Percentiles rank a stretch among this genome's conserved stretches.
phyloP scores from a whole-genome alignment of 768 basidiomycete species.

The Kwoniella mangroviensis region DNA sequence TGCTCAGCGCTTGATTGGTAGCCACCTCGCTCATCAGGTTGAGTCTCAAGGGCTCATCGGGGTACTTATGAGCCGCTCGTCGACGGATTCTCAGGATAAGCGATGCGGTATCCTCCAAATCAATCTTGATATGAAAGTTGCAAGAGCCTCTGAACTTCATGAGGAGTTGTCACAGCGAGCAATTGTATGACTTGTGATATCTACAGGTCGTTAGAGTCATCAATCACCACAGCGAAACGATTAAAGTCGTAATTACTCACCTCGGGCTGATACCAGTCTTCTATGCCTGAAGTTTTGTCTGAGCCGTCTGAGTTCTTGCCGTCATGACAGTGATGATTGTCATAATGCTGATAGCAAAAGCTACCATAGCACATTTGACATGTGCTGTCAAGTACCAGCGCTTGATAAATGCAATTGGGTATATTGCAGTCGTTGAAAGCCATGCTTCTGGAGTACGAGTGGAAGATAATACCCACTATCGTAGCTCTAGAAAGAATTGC shows the following conservation, averaged over 20 bases:
- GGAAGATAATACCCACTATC: background rate
- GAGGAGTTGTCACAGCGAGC: background rate
- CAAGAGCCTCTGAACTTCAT: background rate
- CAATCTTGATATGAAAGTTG: conserved; percentile 17
- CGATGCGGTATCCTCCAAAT: conserved; percentile 1
- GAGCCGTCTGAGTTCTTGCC: background rate
- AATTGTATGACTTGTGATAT: background rate
- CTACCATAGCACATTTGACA: background rate
- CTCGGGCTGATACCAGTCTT: conserved; percentile 3
- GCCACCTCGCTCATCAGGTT: conserved; percentile 15
- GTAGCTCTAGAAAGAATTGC: background rate
- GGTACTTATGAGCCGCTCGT: background rate
- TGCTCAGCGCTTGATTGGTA: background rate
- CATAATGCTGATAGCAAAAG: conserved; percentile 8
- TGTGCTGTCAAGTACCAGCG: background rate
- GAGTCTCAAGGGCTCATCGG: background rate
- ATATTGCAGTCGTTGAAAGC: background rate
- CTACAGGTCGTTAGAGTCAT: background rate
- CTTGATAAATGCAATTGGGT: conserved; percentile 16
- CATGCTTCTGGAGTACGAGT: no score
- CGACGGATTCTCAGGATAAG: conserved; percentile 16
- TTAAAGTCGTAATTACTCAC: background rate
- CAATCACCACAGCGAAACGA: no score
- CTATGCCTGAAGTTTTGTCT: background rate
- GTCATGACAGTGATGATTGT: background rate